These are phyloP conservation scores for Aureobasidium leucospermi DNA, from an alignment of 2,329 filamentous ascomycete species.

Conservation along the genomic window DNA sequence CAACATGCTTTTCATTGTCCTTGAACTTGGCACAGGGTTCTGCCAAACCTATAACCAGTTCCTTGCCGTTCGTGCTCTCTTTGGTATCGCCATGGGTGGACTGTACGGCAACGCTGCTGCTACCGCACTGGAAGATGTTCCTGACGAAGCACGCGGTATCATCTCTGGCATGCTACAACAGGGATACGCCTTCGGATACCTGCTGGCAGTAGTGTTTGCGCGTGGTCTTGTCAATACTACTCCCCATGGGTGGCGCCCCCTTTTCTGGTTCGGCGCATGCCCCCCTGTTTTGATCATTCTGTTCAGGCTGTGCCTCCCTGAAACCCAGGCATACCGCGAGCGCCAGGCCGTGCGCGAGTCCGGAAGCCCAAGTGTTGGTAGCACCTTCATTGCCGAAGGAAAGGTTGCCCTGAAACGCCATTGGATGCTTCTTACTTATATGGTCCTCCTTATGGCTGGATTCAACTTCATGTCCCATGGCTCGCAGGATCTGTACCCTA, in stretches of 20 bases:
- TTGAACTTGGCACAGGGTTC: slow-evolving; percentile 33
- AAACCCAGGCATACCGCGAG: slow-evolving; percentile 64
- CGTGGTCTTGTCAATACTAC: slow-evolving; percentile 64
- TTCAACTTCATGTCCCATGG: slow-evolving; percentile 33
- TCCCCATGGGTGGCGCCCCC: slow-evolving; percentile 66
- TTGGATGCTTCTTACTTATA: slow-evolving; percentile 68
- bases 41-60: slow-evolving; percentile 29
- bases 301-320: slow-evolving; percentile 66
- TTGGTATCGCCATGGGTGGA: slow-evolving; percentile 33
- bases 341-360: slow-evolving; percentile 52
- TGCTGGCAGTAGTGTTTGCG: slow-evolving; percentile 50
- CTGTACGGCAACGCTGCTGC: slow-evolving; percentile 27
- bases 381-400: slow-evolving; percentile 65
- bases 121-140: slow-evolving; percentile 34
- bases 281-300: slow-evolving; percentile 71
- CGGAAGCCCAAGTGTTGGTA: slow-evolving; percentile 50
- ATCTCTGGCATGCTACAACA: slow-evolving; percentile 31
- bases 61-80: slow-evolving; percentile 30
- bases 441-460: slow-evolving; percentile 43
- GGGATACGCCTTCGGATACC: slow-evolving; percentile 47
- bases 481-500: slow-evolving; percentile 24
- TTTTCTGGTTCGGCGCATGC: slow-evolving; percentile 82
- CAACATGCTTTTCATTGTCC: slow-evolving; percentile 28
- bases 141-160: slow-evolving; percentile 32
- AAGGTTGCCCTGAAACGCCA: slow-evolving; percentile 67